A percentile compares a stretch with the other conserved stretches of the same genome.
Evolutionary conservation across 768 basidiomycete genomes (phyloP).

Genomic region (Podaxis carcinomalis): DNA sequence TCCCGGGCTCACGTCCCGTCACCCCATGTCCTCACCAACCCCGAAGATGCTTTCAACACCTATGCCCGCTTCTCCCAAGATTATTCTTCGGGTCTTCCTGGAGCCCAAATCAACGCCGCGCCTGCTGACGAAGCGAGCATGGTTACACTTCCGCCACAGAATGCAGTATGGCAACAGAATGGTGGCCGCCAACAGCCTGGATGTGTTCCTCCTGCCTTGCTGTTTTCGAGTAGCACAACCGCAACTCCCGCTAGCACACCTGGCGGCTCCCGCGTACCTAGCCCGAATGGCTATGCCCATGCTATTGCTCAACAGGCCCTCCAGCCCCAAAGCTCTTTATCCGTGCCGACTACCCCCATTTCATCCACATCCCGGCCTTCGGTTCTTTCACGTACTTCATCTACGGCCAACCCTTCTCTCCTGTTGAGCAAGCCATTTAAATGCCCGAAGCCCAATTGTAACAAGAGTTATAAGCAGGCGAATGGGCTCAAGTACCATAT

Average conservation of each 20-base stretch:
- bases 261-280: slow-evolving; percentile 37
- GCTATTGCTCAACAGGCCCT: slow-evolving; percentile 16
- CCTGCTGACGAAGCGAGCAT: slow-evolving; percentile 32
- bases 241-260: slow-evolving; percentile 46
- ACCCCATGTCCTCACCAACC: slow-evolving; percentile 21
- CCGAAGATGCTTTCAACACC: slow-evolving; percentile 61
- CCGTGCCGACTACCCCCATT: slow-evolving; percentile 17
- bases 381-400: slow-evolving; percentile 16
- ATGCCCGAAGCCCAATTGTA: slow-evolving; percentile 93
- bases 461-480: slow-evolving; percentile 94
- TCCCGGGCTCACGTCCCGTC: slow-evolving; percentile 16
- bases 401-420: slow-evolving; percentile 47
- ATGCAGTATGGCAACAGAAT: slow-evolving; percentile 9
- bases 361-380: slow-evolving; percentile 13
- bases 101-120: slow-evolving; percentile 41
- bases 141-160: slow-evolving; percentile 10
- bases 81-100: slow-evolving; percentile 61
- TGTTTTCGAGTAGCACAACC: slow-evolving; percentile 40
- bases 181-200: slow-evolving; percentile 21
- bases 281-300: slow-evolving; percentile 15
- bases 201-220: slow-evolving; percentile 64
- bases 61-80: slow-evolving; percentile 63
- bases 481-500: slow-evolving; percentile 95
- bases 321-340: slow-evolving; percentile 8
- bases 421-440: slow-evolving; percentile 82